Evolutionary conservation across 106 monocot genomes (phyloP).

Genomic region (Cymbidium sinense): DNA sequence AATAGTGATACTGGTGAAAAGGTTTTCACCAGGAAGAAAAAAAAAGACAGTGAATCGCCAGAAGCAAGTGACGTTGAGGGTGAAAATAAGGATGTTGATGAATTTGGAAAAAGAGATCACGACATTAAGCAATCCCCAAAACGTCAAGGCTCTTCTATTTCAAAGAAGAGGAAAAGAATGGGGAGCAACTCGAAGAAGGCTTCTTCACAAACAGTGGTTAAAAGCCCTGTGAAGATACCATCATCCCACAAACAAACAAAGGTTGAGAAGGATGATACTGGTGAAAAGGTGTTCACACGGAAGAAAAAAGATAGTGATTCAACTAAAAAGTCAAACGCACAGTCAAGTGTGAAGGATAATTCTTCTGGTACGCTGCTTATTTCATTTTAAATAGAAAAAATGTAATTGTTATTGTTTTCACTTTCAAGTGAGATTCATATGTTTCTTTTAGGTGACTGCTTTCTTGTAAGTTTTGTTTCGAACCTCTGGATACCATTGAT

Average conservation of each 20-base stretch:
- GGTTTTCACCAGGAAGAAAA: conserved; percentile 75
- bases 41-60: not conserved
- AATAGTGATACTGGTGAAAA: conserved; percentile 34
- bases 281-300: conserved; percentile 1
- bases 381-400: not conserved
- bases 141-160: not conserved
- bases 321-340: conserved; percentile 11
- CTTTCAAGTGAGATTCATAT: not conserved
- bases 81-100: conserved; percentile 10
- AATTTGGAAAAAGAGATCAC: not conserved
- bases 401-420: not conserved
- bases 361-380: conserved; percentile 9
- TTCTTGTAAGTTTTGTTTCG: not conserved
- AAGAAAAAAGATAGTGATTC: conserved; percentile 10
- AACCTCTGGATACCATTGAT: not conserved
- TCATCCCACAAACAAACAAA: conserved; percentile 6
- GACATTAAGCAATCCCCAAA: not conserved
- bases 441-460: not conserved
- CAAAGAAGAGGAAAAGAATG: conserved; percentile 9
- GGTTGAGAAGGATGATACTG: not conserved
- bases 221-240: conserved; percentile 3
- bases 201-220: not conserved
- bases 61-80: not conserved
- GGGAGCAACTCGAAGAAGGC: conserved; percentile 5
- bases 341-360: conserved; percentile 7